phyloP scores from a whole-genome alignment of 1,284 basidiomycete genomes.

The Moesziomyces sp. region DNA sequence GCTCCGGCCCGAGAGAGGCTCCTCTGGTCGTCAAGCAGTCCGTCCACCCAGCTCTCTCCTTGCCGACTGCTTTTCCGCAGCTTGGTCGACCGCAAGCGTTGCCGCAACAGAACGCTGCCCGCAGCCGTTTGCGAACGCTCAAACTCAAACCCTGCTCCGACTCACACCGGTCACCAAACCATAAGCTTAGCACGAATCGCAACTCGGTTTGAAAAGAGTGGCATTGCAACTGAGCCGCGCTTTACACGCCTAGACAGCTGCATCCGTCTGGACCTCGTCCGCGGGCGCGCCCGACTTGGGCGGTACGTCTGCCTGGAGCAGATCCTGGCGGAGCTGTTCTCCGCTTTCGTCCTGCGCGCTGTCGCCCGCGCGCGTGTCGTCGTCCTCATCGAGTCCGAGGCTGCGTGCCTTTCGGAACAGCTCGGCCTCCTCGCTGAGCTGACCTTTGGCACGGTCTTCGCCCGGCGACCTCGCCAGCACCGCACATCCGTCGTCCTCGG shows the following conservation, averaged over 20 bases:
- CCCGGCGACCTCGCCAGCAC: conserved; percentile 20
- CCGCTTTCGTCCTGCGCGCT: conserved; percentile 19
- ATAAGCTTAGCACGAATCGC: too few species aligned
- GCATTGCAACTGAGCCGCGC: neutral
- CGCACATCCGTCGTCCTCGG: neutral
- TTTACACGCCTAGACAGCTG: too few species aligned
- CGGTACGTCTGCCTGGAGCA: conserved; percentile 40
- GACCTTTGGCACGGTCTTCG: conserved; percentile 47
- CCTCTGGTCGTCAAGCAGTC: too few species aligned
- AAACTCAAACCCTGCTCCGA: too few species aligned
- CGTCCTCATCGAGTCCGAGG: conserved; percentile 32
- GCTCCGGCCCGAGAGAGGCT: too few species aligned
- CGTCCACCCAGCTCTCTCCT: too few species aligned
- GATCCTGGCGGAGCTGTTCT: conserved; percentile 52
- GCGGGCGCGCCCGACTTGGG: conserved; percentile 12
- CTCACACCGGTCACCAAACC: too few species aligned
- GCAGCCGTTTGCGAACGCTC: too few species aligned
- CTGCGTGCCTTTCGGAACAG: conserved; percentile 58
- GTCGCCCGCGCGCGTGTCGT: neutral
- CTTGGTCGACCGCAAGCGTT: too few species aligned
- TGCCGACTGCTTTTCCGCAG: too few species aligned
- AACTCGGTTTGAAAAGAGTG: too few species aligned
- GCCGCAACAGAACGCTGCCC: too few species aligned
- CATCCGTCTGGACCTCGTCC: neutral
- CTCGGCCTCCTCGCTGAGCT: conserved; percentile 60